These are phyloP conservation scores for Oldenlandia corymbosa DNA, from an alignment of 257 asterid genomes.

Conservation along the genomic window DNA sequence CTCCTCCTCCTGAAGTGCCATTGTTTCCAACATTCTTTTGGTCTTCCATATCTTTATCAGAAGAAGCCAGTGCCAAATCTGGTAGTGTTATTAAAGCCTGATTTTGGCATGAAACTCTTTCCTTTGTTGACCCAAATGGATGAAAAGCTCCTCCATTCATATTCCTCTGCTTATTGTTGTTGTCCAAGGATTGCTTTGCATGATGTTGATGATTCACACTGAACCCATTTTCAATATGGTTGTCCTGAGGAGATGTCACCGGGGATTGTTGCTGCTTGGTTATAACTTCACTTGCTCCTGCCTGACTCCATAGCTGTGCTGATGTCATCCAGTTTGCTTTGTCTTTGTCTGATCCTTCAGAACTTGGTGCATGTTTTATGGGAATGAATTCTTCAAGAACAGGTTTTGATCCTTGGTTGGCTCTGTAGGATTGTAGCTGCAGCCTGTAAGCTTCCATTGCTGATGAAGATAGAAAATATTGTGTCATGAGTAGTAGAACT, in stretches of 20 bases:
- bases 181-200: constrained; percentile 43
- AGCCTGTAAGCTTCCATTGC: constrained; percentile 91
- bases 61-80: constrained; percentile 62
- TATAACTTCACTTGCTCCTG: constrained; percentile 27
- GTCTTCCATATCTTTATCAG: constrained; percentile 47
- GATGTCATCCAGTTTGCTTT: constrained; percentile 95
- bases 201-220: constrained; percentile 25
- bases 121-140: constrained; percentile 57
- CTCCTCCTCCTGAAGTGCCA: constrained; percentile 30
- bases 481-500: too few species aligned
- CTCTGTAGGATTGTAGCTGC: constrained; percentile 58
- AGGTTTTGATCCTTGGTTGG: constrained; percentile 43
- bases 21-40: constrained; percentile 24
- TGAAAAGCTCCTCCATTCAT: constrained; percentile 70
- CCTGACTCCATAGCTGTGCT: constrained; percentile 89
- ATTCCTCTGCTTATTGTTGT: constrained; percentile 38
- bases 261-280: constrained; percentile 19
- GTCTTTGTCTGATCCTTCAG: constrained; percentile 28
- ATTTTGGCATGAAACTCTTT: constrained; percentile 25
- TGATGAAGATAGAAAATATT: constrained; percentile 19
- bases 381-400: constrained; percentile 92
- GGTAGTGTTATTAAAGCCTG: constrained; percentile 32
- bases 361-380: constrained; percentile 32
- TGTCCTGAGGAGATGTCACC: constrained; percentile 29
- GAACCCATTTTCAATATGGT: constrained; percentile 30